Base-by-base conservation (phyloP, 352 stramenopile species). In the Phytophthora crassamura region DNA sequence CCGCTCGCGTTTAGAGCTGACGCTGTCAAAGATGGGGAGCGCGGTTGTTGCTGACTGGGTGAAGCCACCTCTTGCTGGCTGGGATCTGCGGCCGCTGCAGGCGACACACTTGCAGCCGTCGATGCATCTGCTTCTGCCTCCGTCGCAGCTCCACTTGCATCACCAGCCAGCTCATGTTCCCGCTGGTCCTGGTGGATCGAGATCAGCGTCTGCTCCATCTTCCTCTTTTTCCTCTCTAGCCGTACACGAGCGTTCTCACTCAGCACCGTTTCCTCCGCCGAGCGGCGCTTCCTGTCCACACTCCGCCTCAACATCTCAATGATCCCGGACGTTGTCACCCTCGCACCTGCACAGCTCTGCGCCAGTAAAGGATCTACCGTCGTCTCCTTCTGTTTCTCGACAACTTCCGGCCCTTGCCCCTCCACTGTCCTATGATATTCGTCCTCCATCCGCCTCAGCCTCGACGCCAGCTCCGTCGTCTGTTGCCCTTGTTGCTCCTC, bases 181-280 rank as follows among this genome's bases (percentile, higher is more conserved):
- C 71, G 75, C 38, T 81, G 69, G 50, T 81, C 69, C 46, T 74
- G 69, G 54, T 88, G 78, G 40, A 85, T 84, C 18, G 78, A 79
- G 33, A 72, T 61, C 28, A 88, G 51, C 30, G 70, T 72, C 39
- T 84, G 76, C 62, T 88, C 78, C 76, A 84, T 82, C 54, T 85
- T 85, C 20, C 74, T 65, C 62, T 88, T 88, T 64, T 88, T 88
- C 32, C 78, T 71, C 48, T 88, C 78, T 30, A 75, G 84, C 3
- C 78, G 71, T 22, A 88, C 78, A 35, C 78, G 78, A 52, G 74
- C 76, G 53, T 74, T 88, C 56, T 88, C 78, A 39, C 77, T 81
- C 46, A 85, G 52, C 56, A 76, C 64, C 41, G 80, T 71, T 62
- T 83, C 75, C 35, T 85, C 78, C 11, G 78, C 67, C 12, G 68